A percentile compares a stretch with the other conserved stretches of the same genome.
phyloP scores from a whole-genome alignment of 306 rosid genomes.

The Dalbergia cochinchinensis region DNA sequence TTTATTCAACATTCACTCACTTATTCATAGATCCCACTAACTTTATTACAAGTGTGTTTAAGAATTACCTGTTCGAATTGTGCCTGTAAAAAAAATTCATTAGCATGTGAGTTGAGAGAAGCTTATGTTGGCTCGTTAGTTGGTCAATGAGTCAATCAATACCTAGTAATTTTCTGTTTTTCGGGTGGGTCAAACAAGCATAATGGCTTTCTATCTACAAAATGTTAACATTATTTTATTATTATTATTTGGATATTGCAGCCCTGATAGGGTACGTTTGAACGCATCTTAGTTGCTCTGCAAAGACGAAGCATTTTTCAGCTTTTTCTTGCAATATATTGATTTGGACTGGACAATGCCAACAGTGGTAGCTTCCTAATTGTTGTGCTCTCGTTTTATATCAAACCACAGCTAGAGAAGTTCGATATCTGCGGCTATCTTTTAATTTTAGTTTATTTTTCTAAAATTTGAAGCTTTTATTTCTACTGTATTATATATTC shows the following conservation, averaged over 20 bases:
- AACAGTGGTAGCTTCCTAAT: constrained; percentile 36
- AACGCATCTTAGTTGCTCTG: constrained; percentile 34
- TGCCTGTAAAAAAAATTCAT: too few relatives aligned
- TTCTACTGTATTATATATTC: constrained; percentile 34
- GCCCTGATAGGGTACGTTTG: constrained; percentile 51
- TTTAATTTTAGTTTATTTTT: background rate
- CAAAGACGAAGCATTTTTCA: constrained; percentile 43
- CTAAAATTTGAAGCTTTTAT: constrained; percentile 23
- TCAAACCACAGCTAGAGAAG: constrained; percentile 48
- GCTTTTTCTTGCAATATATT: constrained; percentile 45
- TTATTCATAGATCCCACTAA: too few relatives aligned
- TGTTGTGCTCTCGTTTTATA: constrained; percentile 43
- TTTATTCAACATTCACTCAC: too few relatives aligned
- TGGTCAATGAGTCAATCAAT: constrained; percentile 24
- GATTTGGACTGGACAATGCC: constrained; percentile 40
- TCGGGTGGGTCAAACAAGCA: background rate
- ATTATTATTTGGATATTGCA: constrained; percentile 37
- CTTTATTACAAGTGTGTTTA: too few relatives aligned
- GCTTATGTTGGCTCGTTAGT: background rate
- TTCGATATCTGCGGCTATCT: constrained; percentile 48
- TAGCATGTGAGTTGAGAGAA: too few relatives aligned
- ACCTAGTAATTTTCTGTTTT: background rate
- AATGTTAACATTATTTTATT: constrained; percentile 10
- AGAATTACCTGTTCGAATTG: too few relatives aligned
- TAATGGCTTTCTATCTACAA: background rate